Percentiles rank a stretch among this genome's conserved stretches.
These are phyloP conservation scores for Solanum dulcamara DNA, from an alignment of 257 asterid genomes.

Conservation along the genomic window DNA sequence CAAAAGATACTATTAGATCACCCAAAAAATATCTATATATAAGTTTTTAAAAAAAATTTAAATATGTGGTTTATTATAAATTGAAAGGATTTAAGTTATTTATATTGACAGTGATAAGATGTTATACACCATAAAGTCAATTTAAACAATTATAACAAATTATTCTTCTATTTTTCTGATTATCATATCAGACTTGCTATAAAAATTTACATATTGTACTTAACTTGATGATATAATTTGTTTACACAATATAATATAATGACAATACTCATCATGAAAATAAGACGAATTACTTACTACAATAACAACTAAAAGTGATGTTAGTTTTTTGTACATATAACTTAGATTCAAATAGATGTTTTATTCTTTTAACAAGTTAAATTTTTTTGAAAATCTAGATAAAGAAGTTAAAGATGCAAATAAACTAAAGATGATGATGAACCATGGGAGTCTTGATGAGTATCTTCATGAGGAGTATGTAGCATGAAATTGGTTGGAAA, in stretches of 20 bases:
- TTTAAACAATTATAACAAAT: background rate
- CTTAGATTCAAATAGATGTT: background rate
- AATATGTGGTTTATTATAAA: background rate
- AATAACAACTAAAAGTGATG: background rate
- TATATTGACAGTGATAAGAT: background rate
- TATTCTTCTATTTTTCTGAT: background rate
- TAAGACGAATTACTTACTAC: background rate
- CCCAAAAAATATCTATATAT: background rate
- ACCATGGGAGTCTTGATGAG: constrained; percentile 28
- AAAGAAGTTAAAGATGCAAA: background rate
- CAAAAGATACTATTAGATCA: background rate
- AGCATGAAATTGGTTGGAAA: constrained; percentile 68
- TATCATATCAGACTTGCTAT: background rate
- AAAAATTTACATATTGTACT: background rate
- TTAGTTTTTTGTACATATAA: background rate
- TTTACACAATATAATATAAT: no score
- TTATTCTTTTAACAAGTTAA: background rate
- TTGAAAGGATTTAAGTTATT: background rate
- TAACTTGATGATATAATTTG: background rate
- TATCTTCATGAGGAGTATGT: constrained; percentile 45
- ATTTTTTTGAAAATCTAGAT: background rate
- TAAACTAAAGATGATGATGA: background rate
- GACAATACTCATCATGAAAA: background rate
- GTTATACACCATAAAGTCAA: background rate
- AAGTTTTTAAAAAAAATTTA: background rate